phyloP scores from a whole-genome alignment of 2,329 filamentous ascomycete species.

The Fusarium sp. region DNA sequence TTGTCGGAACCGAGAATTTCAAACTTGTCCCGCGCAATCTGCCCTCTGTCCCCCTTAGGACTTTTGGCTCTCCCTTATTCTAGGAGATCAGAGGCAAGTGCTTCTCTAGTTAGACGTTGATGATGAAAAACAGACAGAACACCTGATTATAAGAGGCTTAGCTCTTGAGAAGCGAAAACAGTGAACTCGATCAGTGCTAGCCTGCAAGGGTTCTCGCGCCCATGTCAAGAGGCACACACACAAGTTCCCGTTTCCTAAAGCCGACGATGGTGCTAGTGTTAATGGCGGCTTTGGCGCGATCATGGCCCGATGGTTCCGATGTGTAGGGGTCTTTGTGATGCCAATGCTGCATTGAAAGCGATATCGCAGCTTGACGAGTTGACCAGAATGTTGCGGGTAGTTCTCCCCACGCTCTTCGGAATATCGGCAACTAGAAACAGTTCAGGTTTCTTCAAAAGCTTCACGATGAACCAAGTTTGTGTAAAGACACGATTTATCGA shows the following conservation, averaged over 20 bases:
- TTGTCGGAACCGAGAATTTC: not conserved
- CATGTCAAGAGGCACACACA: not conserved
- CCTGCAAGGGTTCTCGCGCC: not conserved
- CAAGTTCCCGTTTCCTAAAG: not conserved
- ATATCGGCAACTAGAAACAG: not conserved
- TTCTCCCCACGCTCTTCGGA: not conserved
- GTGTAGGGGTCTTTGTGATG: not conserved
- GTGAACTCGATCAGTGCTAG: not conserved
- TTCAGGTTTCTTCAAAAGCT: not conserved
- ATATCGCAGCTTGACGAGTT: not conserved
- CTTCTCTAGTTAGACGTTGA: not conserved
- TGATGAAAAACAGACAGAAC: not conserved
- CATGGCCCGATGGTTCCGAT: not conserved
- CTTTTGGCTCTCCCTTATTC: not conserved
- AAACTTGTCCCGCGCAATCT: not conserved
- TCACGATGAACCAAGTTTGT: not conserved
- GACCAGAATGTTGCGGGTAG: not conserved
- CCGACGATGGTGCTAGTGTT: not conserved
- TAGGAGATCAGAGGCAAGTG: not conserved
- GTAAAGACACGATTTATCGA: not conserved
- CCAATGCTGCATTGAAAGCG: not conserved
- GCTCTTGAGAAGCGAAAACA: not conserved
- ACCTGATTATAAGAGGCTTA: not conserved
- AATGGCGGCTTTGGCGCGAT: not conserved
- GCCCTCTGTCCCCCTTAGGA: not conserved